Base-by-base conservation (phyloP, 2,329 filamentous ascomycete species). In the Aspergillus carbonarius region DNA sequence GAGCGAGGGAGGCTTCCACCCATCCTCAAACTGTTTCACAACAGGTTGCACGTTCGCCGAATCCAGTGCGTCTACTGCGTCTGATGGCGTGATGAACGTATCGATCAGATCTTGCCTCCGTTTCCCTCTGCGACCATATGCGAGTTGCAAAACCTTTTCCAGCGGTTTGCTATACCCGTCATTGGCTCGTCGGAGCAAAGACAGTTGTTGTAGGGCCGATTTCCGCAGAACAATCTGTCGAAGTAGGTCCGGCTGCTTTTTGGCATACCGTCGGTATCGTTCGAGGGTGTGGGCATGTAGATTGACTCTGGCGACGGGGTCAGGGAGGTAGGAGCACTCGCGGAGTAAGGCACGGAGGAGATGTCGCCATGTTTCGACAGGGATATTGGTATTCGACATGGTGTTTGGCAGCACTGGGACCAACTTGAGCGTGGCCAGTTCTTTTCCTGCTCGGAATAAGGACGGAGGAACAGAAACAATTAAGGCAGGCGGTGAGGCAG, bases 241-340 rank as follows among this genome's bases (percentile, higher is more conserved):
- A 44, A 62, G 44, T 57, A 60, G 34, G 27, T 66, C 46, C 18
- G 59, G 30, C 30, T 60, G 60, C 23, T 63, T 35, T 62, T 78
- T 76, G 48, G 30, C 30, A 30, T 78, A 61, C n/a, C 60, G 73
- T 53, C 79, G 78, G 71, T 83, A 87, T 61, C 81, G 76, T 35
- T 67, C 62, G 34, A 81, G 61, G 46, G 83, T 73, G 69, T 85
- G 76, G 53, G 76, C 66, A 58, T 75, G 76, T 70, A 84, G 76
- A 72, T 82, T 83, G 32, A 63, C 55, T 62, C 81, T 79, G 39
- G 84, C 82, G 58, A 78, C 72, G 1, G 81, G 77, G 66, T 88
- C 85, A 27, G 86, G 85, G 39, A 88, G 80, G 65, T 88, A 88
- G 56, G 81, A 80, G 61, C 79, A 79, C 74, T 87, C 82, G 59